phyloP scores from a whole-genome alignment of 176 grass and related monocot species.

The Oryza meyeriana region DNA sequence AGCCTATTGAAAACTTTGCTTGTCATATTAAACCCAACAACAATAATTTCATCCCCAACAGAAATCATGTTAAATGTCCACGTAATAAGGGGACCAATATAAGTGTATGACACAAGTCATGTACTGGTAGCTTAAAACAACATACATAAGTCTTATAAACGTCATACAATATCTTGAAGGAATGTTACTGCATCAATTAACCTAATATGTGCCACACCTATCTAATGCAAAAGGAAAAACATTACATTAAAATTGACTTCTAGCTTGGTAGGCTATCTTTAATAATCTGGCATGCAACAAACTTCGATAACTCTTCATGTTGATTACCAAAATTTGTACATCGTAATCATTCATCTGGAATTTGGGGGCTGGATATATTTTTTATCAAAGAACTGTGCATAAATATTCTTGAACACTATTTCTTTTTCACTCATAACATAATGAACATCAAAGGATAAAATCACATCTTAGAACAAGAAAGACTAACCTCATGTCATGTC shows the following conservation, averaged over 20 bases:
- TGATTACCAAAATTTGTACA: neutral
- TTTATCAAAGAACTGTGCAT: neutral
- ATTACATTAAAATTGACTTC: neutral
- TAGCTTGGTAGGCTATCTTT: neutral
- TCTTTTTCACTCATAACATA: neutral
- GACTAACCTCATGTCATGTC: neutral
- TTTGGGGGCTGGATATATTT: neutral
- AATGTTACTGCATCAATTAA: neutral
- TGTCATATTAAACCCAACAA: neutral
- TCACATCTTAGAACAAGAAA: neutral
- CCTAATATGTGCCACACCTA: neutral
- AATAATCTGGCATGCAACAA: neutral
- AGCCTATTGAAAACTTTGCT: too few relatives aligned
- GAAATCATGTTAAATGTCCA: neutral
- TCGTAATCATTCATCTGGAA: neutral
- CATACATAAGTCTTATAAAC: neutral
- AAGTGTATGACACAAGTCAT: neutral
- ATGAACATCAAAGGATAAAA: neutral
- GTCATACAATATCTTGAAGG: neutral
- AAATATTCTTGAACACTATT: neutral
- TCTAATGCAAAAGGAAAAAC: neutral
- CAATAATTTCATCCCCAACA: neutral
- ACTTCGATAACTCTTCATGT: neutral
- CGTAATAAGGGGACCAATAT: neutral
- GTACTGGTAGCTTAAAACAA: neutral